A percentile compares a stretch with the other conserved stretches of the same genome.
These are phyloP conservation scores for Gentiana straminea DNA, from an alignment of 257 asterid genomes.

Conservation along the genomic window DNA sequence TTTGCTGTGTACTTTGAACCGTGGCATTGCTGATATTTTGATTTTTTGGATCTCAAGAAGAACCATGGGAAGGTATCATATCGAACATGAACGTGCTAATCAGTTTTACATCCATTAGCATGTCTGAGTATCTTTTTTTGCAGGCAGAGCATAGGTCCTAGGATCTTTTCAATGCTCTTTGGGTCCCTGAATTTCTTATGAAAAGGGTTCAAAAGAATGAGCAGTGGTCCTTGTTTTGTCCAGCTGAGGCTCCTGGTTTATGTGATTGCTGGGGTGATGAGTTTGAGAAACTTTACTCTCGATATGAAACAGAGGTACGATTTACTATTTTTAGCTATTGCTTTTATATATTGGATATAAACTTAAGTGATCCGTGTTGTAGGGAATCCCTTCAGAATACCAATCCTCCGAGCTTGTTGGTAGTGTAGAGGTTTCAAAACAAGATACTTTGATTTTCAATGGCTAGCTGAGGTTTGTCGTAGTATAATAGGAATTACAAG, in stretches of 20 bases:
- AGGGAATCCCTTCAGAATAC: slow-evolving; percentile 75
- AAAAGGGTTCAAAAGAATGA: slow-evolving; percentile 65
- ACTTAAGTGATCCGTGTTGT: slow-evolving; percentile 4
- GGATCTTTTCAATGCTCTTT: slow-evolving; percentile 84
- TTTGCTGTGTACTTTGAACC: slow-evolving; percentile 99
- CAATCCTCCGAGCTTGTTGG: slow-evolving; percentile 93
- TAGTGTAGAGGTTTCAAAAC: slow-evolving; percentile 62
- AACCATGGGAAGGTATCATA: slow-evolving; percentile 87
- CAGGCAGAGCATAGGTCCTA: slow-evolving; percentile 94
- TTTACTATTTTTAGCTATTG: background rate
- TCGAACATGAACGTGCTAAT: background rate
- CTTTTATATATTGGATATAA: slow-evolving; percentile 11
- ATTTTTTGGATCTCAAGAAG: slow-evolving; percentile 81
- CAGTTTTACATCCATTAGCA: no score
- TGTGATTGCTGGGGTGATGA: slow-evolving; percentile 99
- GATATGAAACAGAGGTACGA: slow-evolving; percentile 67
- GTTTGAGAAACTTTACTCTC: slow-evolving; percentile 65
- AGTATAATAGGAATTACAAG: no score
- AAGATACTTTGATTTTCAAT: slow-evolving; percentile 82
- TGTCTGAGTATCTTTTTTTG: slow-evolving; percentile 4
- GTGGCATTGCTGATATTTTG: slow-evolving; percentile 93
- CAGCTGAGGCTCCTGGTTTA: slow-evolving; percentile 89
- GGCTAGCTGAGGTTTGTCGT: slow-evolving; percentile 70
- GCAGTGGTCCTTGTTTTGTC: slow-evolving; percentile 92
- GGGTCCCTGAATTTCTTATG: slow-evolving; percentile 96